Evolutionary conservation across 768 basidiomycete species (phyloP).

Genomic region (Coprinopsis sp.): DNA sequence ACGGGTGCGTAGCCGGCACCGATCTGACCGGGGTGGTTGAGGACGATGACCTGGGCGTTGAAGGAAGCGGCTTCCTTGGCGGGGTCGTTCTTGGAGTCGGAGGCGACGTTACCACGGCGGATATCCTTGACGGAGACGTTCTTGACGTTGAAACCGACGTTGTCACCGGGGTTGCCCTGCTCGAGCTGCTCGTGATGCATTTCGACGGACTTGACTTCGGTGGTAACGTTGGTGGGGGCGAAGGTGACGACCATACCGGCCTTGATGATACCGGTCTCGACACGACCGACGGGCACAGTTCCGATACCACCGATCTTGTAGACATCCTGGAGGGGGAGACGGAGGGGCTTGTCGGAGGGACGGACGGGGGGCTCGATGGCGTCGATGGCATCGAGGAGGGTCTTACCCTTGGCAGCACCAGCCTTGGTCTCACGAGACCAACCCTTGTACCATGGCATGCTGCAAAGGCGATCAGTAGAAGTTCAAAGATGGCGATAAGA

Average conservation of each 20-base stretch:
- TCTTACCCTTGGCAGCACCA: slow-evolving; percentile 95
- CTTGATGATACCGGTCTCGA: slow-evolving; percentile 99
- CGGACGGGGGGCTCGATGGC: slow-evolving; percentile 97
- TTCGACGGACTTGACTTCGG: slow-evolving; percentile 99
- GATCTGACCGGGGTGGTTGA: slow-evolving; percentile 99
- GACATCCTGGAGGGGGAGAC: slow-evolving; percentile 99
- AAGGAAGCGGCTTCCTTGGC: slow-evolving; percentile 99
- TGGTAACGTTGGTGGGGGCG: slow-evolving; percentile 96
- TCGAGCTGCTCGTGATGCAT: slow-evolving; percentile 99
- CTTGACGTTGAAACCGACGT: slow-evolving; percentile 99
- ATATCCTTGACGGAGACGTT: slow-evolving; percentile 99
- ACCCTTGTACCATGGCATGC: slow-evolving; percentile 99
- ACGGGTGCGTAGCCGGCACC: slow-evolving; percentile 98
- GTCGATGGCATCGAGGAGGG: slow-evolving; percentile 98
- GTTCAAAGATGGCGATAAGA: background rate
- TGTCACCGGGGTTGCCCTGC: slow-evolving; percentile 95
- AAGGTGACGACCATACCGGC: slow-evolving; percentile 99
- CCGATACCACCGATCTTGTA: slow-evolving; percentile 99
- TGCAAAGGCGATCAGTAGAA: slow-evolving; percentile 29
- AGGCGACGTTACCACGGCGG: slow-evolving; percentile 98
- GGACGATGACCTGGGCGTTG: slow-evolving; percentile 99
- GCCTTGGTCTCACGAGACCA: slow-evolving; percentile 97
- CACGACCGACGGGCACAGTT: slow-evolving; percentile 99
- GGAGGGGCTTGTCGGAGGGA: slow-evolving; percentile 99
- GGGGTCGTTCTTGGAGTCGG: slow-evolving; percentile 99